These are phyloP conservation scores for Aegle marmelos DNA, from an alignment of 345 rosid genomes.

Conservation along the genomic window DNA sequence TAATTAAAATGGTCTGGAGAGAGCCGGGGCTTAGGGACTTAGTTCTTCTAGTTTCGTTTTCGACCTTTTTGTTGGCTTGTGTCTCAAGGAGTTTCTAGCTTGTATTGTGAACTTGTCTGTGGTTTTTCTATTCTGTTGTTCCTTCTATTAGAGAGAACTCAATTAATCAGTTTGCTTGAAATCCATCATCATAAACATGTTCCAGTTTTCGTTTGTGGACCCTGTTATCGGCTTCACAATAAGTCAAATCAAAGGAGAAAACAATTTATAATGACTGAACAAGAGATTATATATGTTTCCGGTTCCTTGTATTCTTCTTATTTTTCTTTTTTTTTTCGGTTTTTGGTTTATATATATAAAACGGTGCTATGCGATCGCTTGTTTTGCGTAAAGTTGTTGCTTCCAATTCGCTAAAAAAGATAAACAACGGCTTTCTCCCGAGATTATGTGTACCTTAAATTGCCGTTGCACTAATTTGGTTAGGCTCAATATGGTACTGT, in stretches of 20 bases:
- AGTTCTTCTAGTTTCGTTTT: background rate
- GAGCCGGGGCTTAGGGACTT: background rate
- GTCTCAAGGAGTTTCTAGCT: background rate
- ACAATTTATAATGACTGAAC: background rate
- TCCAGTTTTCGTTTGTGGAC: background rate
- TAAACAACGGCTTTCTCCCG: no score
- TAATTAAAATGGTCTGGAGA: conserved; percentile 10
- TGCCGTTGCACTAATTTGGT: no score
- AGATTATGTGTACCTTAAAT: no score
- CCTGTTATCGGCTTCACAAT: background rate
- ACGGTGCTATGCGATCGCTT: no score
- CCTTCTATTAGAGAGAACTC: background rate
- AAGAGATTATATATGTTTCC: background rate
- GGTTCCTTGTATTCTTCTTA: background rate
- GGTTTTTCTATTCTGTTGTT: background rate
- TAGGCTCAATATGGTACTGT: no score
- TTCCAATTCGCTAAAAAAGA: no score
- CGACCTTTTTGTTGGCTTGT: background rate
- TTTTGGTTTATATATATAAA: no score
- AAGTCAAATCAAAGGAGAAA: no score
- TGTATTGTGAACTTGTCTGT: conserved; percentile 4
- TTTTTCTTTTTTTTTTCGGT: no score
- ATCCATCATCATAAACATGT: background rate
- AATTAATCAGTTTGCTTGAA: background rate
- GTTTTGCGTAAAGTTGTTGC: no score